These are phyloP conservation scores for Candida incommunis DNA, from an alignment of 805 yeast genomes.

Conservation along the genomic window DNA sequence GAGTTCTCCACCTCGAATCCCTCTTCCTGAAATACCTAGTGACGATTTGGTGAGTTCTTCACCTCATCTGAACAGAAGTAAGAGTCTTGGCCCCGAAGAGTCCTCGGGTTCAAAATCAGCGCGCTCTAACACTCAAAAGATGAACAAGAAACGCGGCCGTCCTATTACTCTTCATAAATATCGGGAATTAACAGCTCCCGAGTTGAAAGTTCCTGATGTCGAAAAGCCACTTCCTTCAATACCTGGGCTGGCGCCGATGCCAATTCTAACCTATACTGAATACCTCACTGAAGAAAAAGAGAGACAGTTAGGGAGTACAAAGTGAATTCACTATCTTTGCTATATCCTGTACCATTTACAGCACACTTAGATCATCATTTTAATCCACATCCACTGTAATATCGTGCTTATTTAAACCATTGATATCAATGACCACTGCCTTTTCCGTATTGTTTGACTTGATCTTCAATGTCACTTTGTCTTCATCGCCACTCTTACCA, in stretches of 20 bases:
- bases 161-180: background rate
- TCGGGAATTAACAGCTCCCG: background rate
- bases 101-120: background rate
- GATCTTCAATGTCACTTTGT: background rate
- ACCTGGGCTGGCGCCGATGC: background rate
- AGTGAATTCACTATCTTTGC: no score
- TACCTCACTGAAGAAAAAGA: no score
- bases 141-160: background rate
- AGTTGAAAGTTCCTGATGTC: background rate
- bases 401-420: background rate
- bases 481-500: background rate
- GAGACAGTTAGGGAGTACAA: no score
- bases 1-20: no score
- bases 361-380: no score
- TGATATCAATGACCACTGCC: background rate
- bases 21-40: no score
- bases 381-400: background rate
- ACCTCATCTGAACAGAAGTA: no score
- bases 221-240: background rate
- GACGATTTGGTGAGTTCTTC: no score
- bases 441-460: background rate
- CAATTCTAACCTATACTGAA: background rate
- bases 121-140: background rate
- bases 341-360: no score
- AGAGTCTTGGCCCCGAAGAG: no score